Evolutionary conservation across 2,329 filamentous ascomycete genomes (phyloP).

Genomic region (Lasiodiplodia sp.): DNA sequence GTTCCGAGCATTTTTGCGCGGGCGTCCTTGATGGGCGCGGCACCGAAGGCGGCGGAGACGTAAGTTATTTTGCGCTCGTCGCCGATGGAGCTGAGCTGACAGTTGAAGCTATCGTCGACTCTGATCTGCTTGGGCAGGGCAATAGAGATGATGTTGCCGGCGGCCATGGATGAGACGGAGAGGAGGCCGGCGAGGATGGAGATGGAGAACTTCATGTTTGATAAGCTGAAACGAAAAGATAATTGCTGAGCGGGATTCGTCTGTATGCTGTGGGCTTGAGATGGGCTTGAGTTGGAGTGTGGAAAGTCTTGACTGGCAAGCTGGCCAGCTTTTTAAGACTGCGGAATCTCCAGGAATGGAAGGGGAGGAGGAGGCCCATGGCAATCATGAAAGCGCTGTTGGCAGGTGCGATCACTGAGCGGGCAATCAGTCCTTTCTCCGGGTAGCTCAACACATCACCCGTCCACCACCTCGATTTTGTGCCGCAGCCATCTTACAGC

Average conservation of each 20-base stretch:
- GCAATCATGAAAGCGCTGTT: too few relatives aligned
- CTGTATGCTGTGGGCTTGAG: background rate
- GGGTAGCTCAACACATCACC: background rate
- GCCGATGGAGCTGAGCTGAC: constrained; percentile 50
- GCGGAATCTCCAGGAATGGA: background rate
- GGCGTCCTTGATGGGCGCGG: constrained; percentile 35
- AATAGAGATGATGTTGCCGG: constrained; percentile 55
- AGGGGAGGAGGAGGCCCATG: background rate
- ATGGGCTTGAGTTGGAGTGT: background rate
- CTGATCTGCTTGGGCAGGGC: constrained; percentile 53
- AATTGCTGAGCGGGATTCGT: background rate
- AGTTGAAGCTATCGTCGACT: constrained; percentile 47
- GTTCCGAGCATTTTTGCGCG: constrained; percentile 42
- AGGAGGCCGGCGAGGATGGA: constrained; percentile 34
- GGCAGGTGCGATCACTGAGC: too few relatives aligned
- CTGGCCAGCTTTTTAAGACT: background rate
- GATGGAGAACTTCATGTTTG: constrained; percentile 34
- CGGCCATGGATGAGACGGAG: constrained; percentile 35
- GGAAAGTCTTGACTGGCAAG: background rate
- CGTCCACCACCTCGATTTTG: background rate
- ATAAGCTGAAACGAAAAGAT: background rate
- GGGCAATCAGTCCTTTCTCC: too few relatives aligned
- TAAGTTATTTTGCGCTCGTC: constrained; percentile 57
- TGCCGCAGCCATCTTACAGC: background rate
- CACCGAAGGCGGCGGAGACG: constrained; percentile 55